Conservation (phyloP, 768 basidiomycete genomes). For the Boletellus emodensis region DNA sequence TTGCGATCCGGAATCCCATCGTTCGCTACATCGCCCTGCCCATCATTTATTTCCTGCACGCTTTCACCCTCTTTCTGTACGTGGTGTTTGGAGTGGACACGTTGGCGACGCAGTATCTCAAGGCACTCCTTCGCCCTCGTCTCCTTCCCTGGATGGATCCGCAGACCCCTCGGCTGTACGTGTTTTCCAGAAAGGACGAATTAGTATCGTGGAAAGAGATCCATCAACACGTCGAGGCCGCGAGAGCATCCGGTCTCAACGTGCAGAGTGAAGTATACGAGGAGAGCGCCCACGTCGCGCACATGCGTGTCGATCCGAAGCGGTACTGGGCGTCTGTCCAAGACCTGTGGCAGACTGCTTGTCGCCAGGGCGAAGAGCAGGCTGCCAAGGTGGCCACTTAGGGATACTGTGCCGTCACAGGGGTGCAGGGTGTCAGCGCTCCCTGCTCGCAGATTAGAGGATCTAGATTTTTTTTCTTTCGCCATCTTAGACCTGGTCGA, state of each 20-base stretch:
- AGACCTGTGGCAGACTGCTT: slow-evolving; percentile 20
- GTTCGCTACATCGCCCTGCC: slow-evolving; percentile 8
- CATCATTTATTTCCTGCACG: slow-evolving; percentile 14
- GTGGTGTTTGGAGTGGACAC: slow-evolving; percentile 18
- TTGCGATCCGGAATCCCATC: slow-evolving; percentile 21
- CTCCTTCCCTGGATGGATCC: slow-evolving; percentile 31
- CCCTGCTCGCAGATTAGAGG: too few relatives aligned
- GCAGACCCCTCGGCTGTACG: slow-evolving; percentile 33
- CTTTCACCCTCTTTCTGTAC: slow-evolving; percentile 7
- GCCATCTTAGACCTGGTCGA: too few relatives aligned
- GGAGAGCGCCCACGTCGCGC: slow-evolving; percentile 34
- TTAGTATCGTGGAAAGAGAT: slow-evolving; percentile 29
- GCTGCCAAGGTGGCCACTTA: neutral
- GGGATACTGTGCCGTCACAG: too few relatives aligned
- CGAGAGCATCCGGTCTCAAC: slow-evolving; percentile 22
- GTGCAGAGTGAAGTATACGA: slow-evolving; percentile 30
- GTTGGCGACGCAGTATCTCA: slow-evolving; percentile 2
- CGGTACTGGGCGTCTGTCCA: slow-evolving; percentile 26
- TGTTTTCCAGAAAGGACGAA: slow-evolving; percentile 32
- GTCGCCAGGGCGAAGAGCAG: neutral
- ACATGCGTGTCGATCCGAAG: slow-evolving; percentile 28
- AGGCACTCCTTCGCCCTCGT: slow-evolving; percentile 16
- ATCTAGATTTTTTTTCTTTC: too few relatives aligned
- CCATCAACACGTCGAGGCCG: slow-evolving; percentile 22
- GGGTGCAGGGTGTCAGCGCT: too few relatives aligned